Conservation (phyloP, 2,329 filamentous ascomycete genomes). For the Beauveria varroae region DNA sequence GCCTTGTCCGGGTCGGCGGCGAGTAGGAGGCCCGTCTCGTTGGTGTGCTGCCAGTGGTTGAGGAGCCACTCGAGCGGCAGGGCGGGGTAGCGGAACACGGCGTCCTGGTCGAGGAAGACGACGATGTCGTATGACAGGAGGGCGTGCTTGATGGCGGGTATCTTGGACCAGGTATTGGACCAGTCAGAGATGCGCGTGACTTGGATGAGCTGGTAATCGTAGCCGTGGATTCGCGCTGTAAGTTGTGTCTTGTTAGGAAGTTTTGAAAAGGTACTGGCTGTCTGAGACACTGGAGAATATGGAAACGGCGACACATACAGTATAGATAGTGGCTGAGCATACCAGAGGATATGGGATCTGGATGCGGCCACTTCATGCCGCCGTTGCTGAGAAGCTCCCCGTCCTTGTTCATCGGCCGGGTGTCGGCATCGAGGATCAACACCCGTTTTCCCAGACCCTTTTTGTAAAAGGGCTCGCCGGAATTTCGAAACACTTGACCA, state of each 20-base stretch:
- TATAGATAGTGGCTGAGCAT: conserved; percentile 5
- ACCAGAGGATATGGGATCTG: neutral
- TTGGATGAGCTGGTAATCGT: conserved; percentile 40
- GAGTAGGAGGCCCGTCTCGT: conserved; percentile 35
- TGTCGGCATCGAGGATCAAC: conserved; percentile 1
- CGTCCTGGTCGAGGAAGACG: conserved; percentile 38
- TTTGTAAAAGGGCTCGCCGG: neutral
- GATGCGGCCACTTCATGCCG: neutral
- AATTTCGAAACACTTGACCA: neutral
- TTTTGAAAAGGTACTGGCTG: too few relatives aligned
- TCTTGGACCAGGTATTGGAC: conserved; percentile 39
- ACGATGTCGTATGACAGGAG: conserved; percentile 33
- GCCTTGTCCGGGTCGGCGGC: conserved; percentile 34
- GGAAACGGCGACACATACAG: neutral
- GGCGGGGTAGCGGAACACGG: conserved; percentile 31
- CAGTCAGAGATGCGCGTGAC: conserved; percentile 32
- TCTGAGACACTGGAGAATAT: too few relatives aligned
- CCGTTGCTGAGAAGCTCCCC: neutral
- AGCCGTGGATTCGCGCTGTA: conserved; percentile 32
- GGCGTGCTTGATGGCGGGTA: conserved; percentile 30
- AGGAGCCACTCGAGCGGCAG: conserved; percentile 41
- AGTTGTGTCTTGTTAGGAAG: conserved; percentile 13
- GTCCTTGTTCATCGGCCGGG: neutral
- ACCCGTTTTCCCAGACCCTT: neutral
- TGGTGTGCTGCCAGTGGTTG: conserved; percentile 36